Conservation (phyloP, 139 green algal species). For the Asterochloris erici region DNA sequence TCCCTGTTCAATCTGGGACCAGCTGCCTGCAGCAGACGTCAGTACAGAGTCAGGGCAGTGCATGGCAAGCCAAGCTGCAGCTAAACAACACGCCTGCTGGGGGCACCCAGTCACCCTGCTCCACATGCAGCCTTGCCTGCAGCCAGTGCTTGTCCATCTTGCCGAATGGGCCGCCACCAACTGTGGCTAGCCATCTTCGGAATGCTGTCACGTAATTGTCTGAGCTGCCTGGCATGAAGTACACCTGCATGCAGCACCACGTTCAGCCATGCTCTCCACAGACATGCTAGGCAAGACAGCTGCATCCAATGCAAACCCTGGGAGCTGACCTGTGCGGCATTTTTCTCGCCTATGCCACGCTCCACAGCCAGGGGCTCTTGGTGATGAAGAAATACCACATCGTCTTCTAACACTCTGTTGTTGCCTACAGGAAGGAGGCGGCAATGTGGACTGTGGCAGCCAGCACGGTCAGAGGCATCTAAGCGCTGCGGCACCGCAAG, state of each 20-base stretch:
- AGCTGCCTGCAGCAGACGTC: slow-evolving; percentile 7
- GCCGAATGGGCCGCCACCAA: slow-evolving; percentile 45
- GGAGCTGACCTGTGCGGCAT: slow-evolving; percentile 8
- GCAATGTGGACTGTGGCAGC: not conserved
- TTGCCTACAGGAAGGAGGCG: slow-evolving; percentile 15
- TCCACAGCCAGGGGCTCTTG: slow-evolving; percentile 33
- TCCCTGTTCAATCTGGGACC: slow-evolving; percentile 9
- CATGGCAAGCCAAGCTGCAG: not conserved
- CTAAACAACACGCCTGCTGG: not conserved
- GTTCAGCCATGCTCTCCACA: not conserved
- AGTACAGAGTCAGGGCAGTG: not conserved
- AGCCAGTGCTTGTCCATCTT: slow-evolving; percentile 33
- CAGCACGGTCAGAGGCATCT: not conserved
- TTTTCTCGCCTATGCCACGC: slow-evolving; percentile 27
- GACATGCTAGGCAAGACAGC: not conserved
- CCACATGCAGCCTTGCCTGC: not conserved
- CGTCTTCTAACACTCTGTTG: slow-evolving; percentile 52
- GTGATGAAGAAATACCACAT: slow-evolving; percentile 51
- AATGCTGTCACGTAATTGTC: slow-evolving; percentile 46
- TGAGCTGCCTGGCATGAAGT: slow-evolving; percentile 35
- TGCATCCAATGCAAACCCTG: not conserved
- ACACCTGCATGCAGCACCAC: slow-evolving; percentile 27
- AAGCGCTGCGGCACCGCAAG: not conserved
- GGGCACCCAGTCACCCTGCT: not conserved
- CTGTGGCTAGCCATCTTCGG: slow-evolving; percentile 30